Percentiles rank a stretch among this genome's conserved stretches.
phyloP scores from a whole-genome alignment of 768 basidiomycete genomes.

The Sarcodon aspratus region DNA sequence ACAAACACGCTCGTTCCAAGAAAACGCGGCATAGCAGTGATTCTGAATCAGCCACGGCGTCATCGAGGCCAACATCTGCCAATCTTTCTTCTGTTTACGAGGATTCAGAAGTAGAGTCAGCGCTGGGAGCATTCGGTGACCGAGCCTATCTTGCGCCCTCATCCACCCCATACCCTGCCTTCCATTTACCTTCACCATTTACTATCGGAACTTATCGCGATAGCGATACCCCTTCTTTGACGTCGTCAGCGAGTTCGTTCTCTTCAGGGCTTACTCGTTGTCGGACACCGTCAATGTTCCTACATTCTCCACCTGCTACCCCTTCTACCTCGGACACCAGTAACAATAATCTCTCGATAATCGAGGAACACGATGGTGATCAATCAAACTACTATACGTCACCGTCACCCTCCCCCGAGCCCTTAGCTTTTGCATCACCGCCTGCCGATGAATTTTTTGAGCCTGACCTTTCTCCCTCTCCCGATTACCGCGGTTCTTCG shows the following conservation, averaged over 20 bases:
- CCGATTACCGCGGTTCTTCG: too few species aligned
- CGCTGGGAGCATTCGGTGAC: slow-evolving; percentile 17
- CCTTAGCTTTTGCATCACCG: too few species aligned
- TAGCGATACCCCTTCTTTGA: slow-evolving; percentile 38
- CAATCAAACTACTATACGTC: too few species aligned
- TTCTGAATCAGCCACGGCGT: slow-evolving; percentile 2
- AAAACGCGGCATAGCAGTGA: background rate
- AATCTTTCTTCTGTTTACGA: slow-evolving; percentile 13
- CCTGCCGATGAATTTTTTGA: too few species aligned
- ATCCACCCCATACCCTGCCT: slow-evolving; percentile 11
- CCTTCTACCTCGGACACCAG: too few species aligned
- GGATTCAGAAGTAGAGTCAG: slow-evolving; percentile 23
- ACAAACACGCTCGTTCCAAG: background rate
- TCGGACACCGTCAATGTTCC: slow-evolving; percentile 8
- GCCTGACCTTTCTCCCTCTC: too few species aligned
- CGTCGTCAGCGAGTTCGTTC: slow-evolving; percentile 17
- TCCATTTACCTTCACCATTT: slow-evolving; percentile 22
- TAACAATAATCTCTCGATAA: too few species aligned
- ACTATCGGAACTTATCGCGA: slow-evolving; percentile 22
- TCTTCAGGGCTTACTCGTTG: slow-evolving; percentile 14
- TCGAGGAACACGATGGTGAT: too few species aligned
- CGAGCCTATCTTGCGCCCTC: slow-evolving; percentile 10
- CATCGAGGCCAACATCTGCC: background rate
- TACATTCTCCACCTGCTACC: too few species aligned
- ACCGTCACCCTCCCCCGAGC: too few species aligned